These are phyloP conservation scores for Spencermartinsiella europaea DNA, from an alignment of 805 yeast species.

Conservation along the genomic window DNA sequence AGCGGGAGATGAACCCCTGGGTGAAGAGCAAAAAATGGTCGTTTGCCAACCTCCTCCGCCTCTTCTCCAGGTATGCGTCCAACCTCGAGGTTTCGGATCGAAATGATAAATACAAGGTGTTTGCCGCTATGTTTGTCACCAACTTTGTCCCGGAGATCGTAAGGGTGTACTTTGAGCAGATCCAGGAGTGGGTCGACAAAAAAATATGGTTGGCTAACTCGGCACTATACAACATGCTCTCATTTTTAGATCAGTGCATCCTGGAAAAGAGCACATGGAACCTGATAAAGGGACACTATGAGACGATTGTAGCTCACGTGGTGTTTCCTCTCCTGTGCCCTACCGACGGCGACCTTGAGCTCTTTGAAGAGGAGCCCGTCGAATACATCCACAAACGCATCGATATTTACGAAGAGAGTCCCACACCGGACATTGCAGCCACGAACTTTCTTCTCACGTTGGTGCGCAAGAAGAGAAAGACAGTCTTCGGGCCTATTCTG, in stretches of 20 bases:
- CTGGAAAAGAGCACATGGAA: constrained; percentile 60
- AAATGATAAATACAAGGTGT: constrained; percentile 45
- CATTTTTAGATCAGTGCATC: constrained; percentile 59
- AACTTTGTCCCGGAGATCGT: constrained; percentile 72
- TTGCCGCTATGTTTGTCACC: constrained; percentile 47
- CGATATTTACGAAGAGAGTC: constrained; percentile 54
- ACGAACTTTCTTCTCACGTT: constrained; percentile 63
- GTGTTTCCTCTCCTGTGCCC: constrained; percentile 74
- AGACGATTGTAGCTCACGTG: constrained; percentile 61
- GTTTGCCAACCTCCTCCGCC: constrained; percentile 65
- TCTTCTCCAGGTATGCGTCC: constrained; percentile 63
- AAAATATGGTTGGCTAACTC: constrained; percentile 66
- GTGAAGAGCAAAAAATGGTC: constrained; percentile 86
- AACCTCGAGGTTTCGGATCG: constrained; percentile 31
- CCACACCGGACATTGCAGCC: constrained; percentile 76
- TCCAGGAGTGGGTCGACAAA: constrained; percentile 67
- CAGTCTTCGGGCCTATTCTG: constrained; percentile 32
- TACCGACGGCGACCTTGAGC: constrained; percentile 58
- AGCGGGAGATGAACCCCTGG: constrained; percentile 53
- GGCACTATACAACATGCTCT: constrained; percentile 58
- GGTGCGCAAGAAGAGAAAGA: constrained; percentile 55
- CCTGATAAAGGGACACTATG: constrained; percentile 58
- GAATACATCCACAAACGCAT: constrained; percentile 76
- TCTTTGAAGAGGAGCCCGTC: constrained; percentile 80
- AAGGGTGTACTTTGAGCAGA: constrained; percentile 54